Base-by-base conservation (phyloP, 306 rosid species). In the Abrus pulchellus region DNA sequence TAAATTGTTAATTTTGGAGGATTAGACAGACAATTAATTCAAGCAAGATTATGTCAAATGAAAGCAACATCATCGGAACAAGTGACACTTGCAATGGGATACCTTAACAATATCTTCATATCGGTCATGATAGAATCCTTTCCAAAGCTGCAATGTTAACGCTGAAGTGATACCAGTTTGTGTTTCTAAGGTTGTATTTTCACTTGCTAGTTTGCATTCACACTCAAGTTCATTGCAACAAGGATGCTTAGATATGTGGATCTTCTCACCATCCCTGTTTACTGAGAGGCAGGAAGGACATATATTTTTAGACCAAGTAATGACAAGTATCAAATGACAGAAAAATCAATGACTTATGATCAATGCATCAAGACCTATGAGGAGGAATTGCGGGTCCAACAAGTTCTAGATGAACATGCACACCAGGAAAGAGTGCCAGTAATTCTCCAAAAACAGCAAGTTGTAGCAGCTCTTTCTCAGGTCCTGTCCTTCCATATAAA, bases 401-500 rank as follows among this genome's bases (percentile, higher is more conserved):
- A 57, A 95, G 76, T 83, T 90, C 98, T 81, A 91, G 66, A 54
- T 83, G 94, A 71, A 93, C 76, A 48, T 59, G 61, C 56, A 87
- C 36, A 63, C 90, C 90, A 65, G 98, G 98, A 71, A 95, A 90
- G 84, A 95, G 92, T 1, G 89, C 93, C 81, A 13, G 89, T 80
- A 95, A 73, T 83, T 95, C 97, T 53, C 91, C 91, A 83, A 95
- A 93, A 75, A 87, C 88, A 34, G 87, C 80, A 52, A 93, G 98
- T 88, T 95, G 98, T 77, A 82, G 86, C 81, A 93, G 87, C 89
- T 93, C 99, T 81, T 90, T 93, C 85, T 91, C 99, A 40, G 99
- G 97, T 53, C 98, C 99, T 95, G 97, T 53, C 98, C 99, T 95
- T 82, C 75, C 62, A 57, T 49, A 72, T 74, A 80, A 40, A 78